These are phyloP conservation scores for Candida neerlandica DNA, from an alignment of 1,139 yeast genomes.

Conservation along the genomic window DNA sequence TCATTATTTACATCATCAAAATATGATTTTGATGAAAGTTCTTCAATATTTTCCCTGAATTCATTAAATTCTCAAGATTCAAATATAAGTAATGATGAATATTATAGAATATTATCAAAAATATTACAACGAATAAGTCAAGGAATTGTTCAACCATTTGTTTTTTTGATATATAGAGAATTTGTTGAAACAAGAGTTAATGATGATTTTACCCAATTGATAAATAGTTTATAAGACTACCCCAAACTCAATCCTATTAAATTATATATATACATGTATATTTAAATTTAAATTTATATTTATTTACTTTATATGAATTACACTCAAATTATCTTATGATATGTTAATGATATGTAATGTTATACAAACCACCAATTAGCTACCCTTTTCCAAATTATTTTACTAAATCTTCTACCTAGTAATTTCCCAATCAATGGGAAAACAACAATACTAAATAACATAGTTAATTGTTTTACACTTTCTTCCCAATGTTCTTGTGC, in stretches of 20 bases:
- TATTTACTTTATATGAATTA: too few relatives aligned
- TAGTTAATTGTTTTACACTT: conserved; percentile 61
- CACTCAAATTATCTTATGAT: too few relatives aligned
- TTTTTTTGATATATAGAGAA: conserved; percentile 30
- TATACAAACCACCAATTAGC: conserved; percentile 35
- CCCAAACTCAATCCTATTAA: too few relatives aligned
- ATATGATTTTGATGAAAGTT: conserved; percentile 20
- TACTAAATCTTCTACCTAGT: conserved; percentile 66
- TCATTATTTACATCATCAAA: conserved; percentile 2
- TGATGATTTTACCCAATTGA: conserved; percentile 33
- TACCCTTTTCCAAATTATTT: conserved; percentile 34
- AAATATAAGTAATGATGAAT: conserved; percentile 35
- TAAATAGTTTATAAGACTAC: conserved; percentile 24
- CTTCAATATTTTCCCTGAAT: conserved; percentile 41
- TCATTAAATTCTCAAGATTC: conserved; percentile 30
- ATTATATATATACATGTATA: too few relatives aligned
- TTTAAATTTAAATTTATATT: conserved; percentile 3
- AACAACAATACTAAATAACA: conserved; percentile 57
- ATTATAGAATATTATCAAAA: conserved; percentile 31
- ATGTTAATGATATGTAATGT: too few relatives aligned
- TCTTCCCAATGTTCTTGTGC: conserved; percentile 86
- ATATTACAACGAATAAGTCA: conserved; percentile 31
- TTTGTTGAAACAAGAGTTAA: conserved; percentile 34
- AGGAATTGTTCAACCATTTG: conserved; percentile 46
- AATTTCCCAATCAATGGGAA: conserved; percentile 74